These are phyloP conservation scores for Nadsonia starkeyi-henricii DNA, from an alignment of 1,139 yeast genomes.

Conservation along the genomic window DNA sequence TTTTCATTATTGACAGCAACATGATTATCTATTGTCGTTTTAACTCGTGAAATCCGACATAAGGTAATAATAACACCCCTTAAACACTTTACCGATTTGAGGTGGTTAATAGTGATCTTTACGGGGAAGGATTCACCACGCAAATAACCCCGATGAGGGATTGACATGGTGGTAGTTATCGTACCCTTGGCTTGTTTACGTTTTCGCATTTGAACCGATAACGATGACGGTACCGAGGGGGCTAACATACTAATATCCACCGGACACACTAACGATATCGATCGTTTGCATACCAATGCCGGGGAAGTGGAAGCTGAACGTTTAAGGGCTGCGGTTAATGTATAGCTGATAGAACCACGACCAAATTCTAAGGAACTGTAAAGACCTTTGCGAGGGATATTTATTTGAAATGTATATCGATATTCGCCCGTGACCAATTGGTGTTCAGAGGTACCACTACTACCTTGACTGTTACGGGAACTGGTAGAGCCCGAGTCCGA, in stretches of 20 bases:
- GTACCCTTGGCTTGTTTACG: slow-evolving; percentile 19
- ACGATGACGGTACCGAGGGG: slow-evolving; percentile 50
- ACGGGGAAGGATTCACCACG: slow-evolving; percentile 72
- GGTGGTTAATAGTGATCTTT: slow-evolving; percentile 50
- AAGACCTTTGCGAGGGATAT: slow-evolving; percentile 55
- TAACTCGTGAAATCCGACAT: slow-evolving; percentile 67
- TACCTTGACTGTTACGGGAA: background rate
- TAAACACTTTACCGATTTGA: slow-evolving; percentile 56
- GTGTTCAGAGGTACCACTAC: slow-evolving; percentile 7
- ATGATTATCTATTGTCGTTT: slow-evolving; percentile 13
- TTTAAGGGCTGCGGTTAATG: slow-evolving; percentile 42
- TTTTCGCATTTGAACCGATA: slow-evolving; percentile 38
- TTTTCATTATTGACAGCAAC: slow-evolving; percentile 30
- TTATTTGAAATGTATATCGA: slow-evolving; percentile 71
- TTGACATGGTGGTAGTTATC: slow-evolving; percentile 34
- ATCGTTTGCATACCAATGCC: slow-evolving; percentile 23
- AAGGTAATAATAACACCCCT: slow-evolving; percentile 69
- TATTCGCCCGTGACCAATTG: slow-evolving; percentile 73
- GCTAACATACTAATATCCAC: slow-evolving; percentile 57
- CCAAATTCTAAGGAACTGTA: slow-evolving; percentile 74
- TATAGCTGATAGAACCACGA: slow-evolving; percentile 66
- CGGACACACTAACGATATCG: slow-evolving; percentile 52
- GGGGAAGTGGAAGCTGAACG: slow-evolving; percentile 16
- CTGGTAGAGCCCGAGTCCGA: background rate
- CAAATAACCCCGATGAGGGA: slow-evolving; percentile 57